These are phyloP conservation scores for Odonthalia washingtoniensis DNA, from an alignment of 31 red algal genomes.

Conservation along the genomic window DNA sequence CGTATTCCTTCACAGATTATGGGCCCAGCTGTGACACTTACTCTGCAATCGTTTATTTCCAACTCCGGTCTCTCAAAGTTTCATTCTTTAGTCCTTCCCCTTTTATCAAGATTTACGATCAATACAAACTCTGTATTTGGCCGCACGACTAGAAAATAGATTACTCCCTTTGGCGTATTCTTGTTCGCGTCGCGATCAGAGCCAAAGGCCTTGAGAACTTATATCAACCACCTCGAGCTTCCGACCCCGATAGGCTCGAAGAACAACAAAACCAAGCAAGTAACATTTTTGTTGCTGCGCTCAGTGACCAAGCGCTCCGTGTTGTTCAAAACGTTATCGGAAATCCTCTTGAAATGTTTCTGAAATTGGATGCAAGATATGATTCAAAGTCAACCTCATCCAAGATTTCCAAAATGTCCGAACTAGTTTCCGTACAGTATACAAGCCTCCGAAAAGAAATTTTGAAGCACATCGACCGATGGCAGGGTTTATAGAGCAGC, in stretches of 20 bases:
- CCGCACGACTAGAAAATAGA: constrained; percentile 30
- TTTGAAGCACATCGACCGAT: constrained; percentile 25
- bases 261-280: not conserved
- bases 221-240: not conserved
- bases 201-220: constrained; percentile 19
- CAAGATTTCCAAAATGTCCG: constrained; percentile 33
- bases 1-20: too few species aligned
- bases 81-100: too few species aligned
- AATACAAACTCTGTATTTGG: too few species aligned
- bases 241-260: not conserved
- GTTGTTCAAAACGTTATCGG: constrained; percentile 21
- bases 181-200: constrained; percentile 22
- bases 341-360: constrained; percentile 31
- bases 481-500: constrained; percentile 21
- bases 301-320: constrained; percentile 25
- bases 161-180: constrained; percentile 34
- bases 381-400: constrained; percentile 36
- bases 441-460: not conserved
- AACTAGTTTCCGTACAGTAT: constrained; percentile 7
- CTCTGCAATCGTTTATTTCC: too few species aligned
- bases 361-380: constrained; percentile 24
- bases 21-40: too few species aligned
- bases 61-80: too few species aligned
- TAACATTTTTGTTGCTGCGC: not conserved
- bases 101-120: too few species aligned